These are phyloP conservation scores for Cardiospermum halicacabum DNA, from an alignment of 345 rosid species.

Conservation along the genomic window DNA sequence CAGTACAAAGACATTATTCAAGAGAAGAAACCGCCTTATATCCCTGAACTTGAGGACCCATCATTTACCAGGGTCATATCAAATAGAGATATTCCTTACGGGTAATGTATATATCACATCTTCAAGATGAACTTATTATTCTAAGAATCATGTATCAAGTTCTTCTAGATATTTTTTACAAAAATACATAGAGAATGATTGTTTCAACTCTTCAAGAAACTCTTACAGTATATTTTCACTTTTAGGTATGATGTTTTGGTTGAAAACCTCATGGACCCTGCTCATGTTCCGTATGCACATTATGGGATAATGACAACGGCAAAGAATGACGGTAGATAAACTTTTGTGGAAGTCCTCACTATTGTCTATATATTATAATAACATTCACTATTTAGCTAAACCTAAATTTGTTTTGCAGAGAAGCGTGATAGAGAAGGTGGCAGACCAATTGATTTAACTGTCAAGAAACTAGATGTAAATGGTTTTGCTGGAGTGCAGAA, in stretches of 20 bases:
- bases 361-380: neutral
- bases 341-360: neutral
- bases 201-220: neutral
- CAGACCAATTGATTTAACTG: conserved; percentile 51
- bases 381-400: conserved; percentile 6
- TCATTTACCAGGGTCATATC: conserved; percentile 54
- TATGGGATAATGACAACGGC: conserved; percentile 53
- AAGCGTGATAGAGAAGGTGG: conserved; percentile 91
- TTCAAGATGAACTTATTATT: neutral
- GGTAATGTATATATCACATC: conserved; percentile 36
- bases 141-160: too few relatives aligned
- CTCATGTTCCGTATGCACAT: conserved; percentile 94
- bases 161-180: too few relatives aligned
- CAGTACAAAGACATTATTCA: conserved; percentile 52
- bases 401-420: conserved; percentile 30
- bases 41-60: conserved; percentile 77
- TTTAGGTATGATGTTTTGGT: conserved; percentile 75
- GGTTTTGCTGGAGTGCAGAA: conserved; percentile 65
- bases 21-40: conserved; percentile 65
- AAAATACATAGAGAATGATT: too few relatives aligned
- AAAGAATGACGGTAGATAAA: conserved; percentile 33
- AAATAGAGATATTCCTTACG: conserved; percentile 77
- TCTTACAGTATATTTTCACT: conserved; percentile 1
- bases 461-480: conserved; percentile 39
- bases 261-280: conserved; percentile 92